Evolutionary conservation across 2,329 filamentous ascomycete genomes (phyloP).

Genomic region (Metarhizium brunneum): DNA sequence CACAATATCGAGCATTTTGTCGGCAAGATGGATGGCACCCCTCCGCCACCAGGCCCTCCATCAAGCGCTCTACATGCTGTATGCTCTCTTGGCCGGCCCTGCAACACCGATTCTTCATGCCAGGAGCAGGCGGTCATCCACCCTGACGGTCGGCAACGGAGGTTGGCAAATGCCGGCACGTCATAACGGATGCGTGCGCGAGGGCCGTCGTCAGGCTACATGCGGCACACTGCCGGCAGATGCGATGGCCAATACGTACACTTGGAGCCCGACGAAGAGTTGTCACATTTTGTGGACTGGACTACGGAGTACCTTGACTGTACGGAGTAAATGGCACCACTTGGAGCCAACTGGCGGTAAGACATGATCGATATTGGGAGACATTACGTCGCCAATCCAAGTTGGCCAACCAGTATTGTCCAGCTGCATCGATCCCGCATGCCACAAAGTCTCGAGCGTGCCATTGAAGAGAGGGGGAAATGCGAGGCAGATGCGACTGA

Average conservation of each 20-base stretch:
- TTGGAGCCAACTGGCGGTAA: no score
- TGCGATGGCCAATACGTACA: not conserved
- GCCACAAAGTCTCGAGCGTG: not conserved
- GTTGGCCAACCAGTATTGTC: not conserved
- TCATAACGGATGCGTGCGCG: not conserved
- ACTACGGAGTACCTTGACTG: no score
- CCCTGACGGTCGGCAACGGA: slow-evolving; percentile 5
- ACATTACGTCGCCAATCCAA: not conserved
- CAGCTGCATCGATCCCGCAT: not conserved
- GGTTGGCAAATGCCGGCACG: slow-evolving; percentile 7
- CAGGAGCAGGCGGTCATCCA: not conserved
- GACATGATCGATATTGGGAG: no score
- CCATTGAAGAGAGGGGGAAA: not conserved
- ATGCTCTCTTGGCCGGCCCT: no score
- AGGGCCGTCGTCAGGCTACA: no score
- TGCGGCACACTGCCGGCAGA: not conserved
- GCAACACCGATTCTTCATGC: not conserved
- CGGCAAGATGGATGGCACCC: no score
- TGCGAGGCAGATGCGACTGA: no score
- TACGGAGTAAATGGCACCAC: no score
- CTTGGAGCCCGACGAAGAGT: not conserved
- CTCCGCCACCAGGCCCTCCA: no score
- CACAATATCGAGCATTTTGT: no score
- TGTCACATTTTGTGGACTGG: not conserved
- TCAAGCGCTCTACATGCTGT: no score